These are phyloP conservation scores for Asparagopsis taxiformis DNA, from an alignment of 31 red algal species.

Conservation along the genomic window DNA sequence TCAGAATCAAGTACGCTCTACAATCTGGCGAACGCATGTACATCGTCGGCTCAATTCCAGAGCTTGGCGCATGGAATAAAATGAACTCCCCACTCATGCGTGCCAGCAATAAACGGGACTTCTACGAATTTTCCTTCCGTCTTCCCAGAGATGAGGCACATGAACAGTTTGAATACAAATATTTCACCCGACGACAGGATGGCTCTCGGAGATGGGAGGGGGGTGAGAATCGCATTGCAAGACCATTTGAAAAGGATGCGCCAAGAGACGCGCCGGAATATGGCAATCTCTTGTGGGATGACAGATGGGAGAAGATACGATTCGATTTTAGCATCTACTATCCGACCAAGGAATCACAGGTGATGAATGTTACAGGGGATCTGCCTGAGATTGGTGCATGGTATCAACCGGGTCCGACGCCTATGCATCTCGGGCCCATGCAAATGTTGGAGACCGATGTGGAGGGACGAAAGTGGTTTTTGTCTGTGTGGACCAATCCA, in stretches of 20 bases:
- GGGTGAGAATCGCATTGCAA: slow-evolving; percentile 52
- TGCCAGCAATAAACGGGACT: neutral
- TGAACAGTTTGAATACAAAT: slow-evolving; percentile 62
- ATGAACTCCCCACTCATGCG: slow-evolving; percentile 33
- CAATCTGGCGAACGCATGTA: slow-evolving; percentile 33
- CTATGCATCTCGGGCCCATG: slow-evolving; percentile 63
- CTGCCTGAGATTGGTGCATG: slow-evolving; percentile 71
- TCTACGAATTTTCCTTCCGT: slow-evolving; percentile 18
- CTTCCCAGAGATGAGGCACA: neutral
- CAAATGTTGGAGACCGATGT: slow-evolving; percentile 84
- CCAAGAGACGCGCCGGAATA: no score
- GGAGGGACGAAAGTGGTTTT: slow-evolving; percentile 68
- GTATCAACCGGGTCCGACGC: slow-evolving; percentile 80
- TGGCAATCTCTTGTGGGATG: slow-evolving; percentile 34
- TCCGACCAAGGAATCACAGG: slow-evolving; percentile 36
- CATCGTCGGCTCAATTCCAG: slow-evolving; percentile 50
- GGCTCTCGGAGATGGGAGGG: slow-evolving; percentile 52
- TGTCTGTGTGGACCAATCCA: slow-evolving; percentile 35
- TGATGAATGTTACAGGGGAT: slow-evolving; percentile 86
- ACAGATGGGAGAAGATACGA: slow-evolving; percentile 59
- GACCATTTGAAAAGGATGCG: neutral
- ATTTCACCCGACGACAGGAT: slow-evolving; percentile 39
- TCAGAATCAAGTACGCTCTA: slow-evolving; percentile 53
- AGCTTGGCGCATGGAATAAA: slow-evolving; percentile 65
- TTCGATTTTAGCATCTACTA: slow-evolving; percentile 78